Conservation (phyloP, 257 asterid genomes). For the Marsdenia floribunda region DNA sequence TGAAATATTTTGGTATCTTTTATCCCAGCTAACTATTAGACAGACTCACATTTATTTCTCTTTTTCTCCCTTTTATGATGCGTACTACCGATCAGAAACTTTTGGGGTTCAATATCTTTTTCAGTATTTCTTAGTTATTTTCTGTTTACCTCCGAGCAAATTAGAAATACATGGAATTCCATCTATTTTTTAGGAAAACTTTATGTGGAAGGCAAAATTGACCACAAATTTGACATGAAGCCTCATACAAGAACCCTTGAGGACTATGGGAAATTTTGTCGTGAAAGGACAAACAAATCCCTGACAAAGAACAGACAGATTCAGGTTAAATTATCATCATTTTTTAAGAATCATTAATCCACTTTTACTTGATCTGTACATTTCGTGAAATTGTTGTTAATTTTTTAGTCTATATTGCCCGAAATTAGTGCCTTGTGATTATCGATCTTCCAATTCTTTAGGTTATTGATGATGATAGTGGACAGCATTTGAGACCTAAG, state of each 20-base stretch:
- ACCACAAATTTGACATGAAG: conserved; percentile 79
- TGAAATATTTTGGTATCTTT: neutral
- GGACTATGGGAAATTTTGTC: conserved; percentile 65
- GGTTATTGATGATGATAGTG: conserved; percentile 71
- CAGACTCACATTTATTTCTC: neutral
- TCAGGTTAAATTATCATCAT: conserved; percentile 34
- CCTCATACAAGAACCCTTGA: conserved; percentile 56
- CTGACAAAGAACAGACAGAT: conserved; percentile 58
- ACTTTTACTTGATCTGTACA: neutral
- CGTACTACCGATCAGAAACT: neutral
- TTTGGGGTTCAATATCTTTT: neutral
- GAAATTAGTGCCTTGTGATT: neutral
- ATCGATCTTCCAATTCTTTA: conserved; percentile 15
- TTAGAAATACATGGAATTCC: conserved; percentile 13
- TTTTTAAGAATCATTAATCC: neutral
- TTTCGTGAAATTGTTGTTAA: neutral
- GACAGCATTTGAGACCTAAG: conserved; percentile 76
- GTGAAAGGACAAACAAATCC: conserved; percentile 71
- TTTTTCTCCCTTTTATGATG: neutral
- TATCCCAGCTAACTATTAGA: neutral
- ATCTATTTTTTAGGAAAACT: conserved; percentile 46
- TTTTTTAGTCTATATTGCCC: neutral
- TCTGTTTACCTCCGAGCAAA: neutral
- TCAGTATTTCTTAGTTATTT: neutral
- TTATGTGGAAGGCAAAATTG: conserved; percentile 78